A percentile compares a stretch with the other conserved stretches of the same genome.
phyloP scores from a whole-genome alignment of 2,329 filamentous ascomycete genomes.

The Beauveria bassiana region DNA sequence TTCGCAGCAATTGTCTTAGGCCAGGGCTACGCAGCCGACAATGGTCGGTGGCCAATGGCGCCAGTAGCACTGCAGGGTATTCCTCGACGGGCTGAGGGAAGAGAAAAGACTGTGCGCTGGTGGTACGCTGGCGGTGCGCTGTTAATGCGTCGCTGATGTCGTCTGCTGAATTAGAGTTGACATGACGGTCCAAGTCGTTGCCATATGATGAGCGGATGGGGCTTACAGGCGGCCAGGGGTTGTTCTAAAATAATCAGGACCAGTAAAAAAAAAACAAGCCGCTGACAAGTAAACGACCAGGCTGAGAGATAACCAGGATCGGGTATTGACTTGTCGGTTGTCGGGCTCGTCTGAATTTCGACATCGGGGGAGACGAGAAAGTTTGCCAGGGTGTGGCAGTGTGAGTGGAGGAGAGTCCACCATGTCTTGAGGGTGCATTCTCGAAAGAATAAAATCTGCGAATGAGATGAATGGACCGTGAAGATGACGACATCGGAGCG shows the following conservation, averaged over 20 bases:
- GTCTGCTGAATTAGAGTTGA: too few species aligned
- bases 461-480: too few species aligned
- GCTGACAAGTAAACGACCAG: too few species aligned
- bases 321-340: neutral
- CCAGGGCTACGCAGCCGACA: neutral
- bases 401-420: neutral
- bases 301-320: too few species aligned
- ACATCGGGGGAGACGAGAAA: neutral
- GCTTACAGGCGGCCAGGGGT: neutral
- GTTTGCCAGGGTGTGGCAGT: neutral
- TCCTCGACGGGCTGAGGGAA: neutral
- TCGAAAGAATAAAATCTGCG: neutral
- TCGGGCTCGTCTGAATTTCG: neutral
- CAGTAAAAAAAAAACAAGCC: too few species aligned
- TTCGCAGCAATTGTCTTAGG: constrained; percentile 3
- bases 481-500: too few species aligned
- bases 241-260: neutral
- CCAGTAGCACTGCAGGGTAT: neutral
- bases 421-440: neutral
- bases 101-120: constrained; percentile 2
- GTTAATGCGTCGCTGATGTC: too few species aligned
- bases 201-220: neutral
- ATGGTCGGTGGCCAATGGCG: neutral
- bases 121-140: neutral
- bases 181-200: too few species aligned